Percentiles rank a stretch among this genome's conserved stretches.
Conservation (phyloP, 768 basidiomycete genomes). For the Favolaschia claudopus region DNA sequence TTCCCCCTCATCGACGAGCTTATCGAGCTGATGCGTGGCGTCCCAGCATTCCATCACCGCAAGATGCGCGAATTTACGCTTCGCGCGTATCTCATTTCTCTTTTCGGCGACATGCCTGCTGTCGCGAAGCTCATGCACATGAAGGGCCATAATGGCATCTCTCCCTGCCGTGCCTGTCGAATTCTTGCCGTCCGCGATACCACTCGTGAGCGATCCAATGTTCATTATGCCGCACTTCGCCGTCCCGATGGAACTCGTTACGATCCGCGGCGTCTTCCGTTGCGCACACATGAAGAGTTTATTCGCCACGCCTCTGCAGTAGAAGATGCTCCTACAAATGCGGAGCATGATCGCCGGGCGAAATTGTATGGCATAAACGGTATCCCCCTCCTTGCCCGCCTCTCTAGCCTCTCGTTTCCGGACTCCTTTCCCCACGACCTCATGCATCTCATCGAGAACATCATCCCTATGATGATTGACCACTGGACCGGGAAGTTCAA, state of each 20-base stretch:
- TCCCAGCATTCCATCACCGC: conserved; percentile 35
- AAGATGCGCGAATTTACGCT: not conserved
- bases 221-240: conserved; percentile 40
- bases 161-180: conserved; percentile 36
- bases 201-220: conserved; percentile 1
- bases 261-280: conserved; percentile 41
- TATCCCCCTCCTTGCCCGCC: no score
- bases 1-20: conserved; percentile 45
- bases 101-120: conserved; percentile 11
- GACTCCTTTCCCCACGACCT: no score
- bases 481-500: no score
- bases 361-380: no score
- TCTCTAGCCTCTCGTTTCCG: no score
- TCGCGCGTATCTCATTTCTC: conserved; percentile 1
- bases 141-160: conserved; percentile 24
- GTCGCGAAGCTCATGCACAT: conserved; percentile 5
- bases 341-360: no score
- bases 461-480: no score
- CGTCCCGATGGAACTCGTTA: conserved; percentile 26
- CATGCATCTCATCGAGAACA: no score
- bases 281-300: conserved; percentile 38
- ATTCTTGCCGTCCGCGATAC: conserved; percentile 40
- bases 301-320: no score
- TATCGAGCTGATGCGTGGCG: conserved; percentile 38
- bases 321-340: no score